Evolutionary conservation across 257 asterid species (phyloP).

Genomic region (Jaltomata sinuosa): DNA sequence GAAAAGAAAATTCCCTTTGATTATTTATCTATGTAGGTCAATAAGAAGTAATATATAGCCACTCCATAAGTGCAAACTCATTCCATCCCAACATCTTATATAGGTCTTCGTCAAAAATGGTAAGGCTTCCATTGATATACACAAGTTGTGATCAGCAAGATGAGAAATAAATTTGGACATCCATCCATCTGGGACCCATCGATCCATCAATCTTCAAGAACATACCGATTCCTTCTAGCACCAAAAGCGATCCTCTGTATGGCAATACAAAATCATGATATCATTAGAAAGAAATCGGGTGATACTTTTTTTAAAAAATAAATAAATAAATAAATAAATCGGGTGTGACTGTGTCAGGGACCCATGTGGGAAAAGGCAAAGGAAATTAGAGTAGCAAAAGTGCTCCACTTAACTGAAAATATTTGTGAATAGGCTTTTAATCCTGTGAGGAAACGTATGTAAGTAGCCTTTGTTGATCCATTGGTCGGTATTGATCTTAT

Average conservation of each 20-base stretch:
- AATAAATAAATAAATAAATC: too few species aligned
- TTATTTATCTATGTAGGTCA: neutral
- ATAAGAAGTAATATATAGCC: neutral
- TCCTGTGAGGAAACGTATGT: slow-evolving; percentile 93
- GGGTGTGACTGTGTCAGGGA: neutral
- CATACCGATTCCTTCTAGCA: slow-evolving; percentile 69
- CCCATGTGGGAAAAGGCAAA: neutral
- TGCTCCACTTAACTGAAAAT: slow-evolving; percentile 57
- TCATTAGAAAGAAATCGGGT: neutral
- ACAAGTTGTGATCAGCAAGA: neutral
- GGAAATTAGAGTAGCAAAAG: neutral
- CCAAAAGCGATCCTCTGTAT: slow-evolving; percentile 83
- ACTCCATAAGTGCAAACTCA: neutral
- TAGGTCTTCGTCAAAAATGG: neutral
- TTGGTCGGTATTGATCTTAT: slow-evolving; percentile 64
- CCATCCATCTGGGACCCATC: neutral
- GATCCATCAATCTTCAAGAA: slow-evolving; percentile 54
- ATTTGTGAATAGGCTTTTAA: slow-evolving; percentile 90
- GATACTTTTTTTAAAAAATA: too few species aligned
- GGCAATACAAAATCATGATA: neutral
- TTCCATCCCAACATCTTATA: neutral
- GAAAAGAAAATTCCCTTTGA: neutral
- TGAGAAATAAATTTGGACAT: neutral
- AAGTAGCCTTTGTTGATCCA: slow-evolving; percentile 76
- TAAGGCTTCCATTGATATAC: neutral